These are phyloP conservation scores for Aspergillus spinulosporus DNA, from an alignment of 2,329 filamentous ascomycete species.

Conservation along the genomic window DNA sequence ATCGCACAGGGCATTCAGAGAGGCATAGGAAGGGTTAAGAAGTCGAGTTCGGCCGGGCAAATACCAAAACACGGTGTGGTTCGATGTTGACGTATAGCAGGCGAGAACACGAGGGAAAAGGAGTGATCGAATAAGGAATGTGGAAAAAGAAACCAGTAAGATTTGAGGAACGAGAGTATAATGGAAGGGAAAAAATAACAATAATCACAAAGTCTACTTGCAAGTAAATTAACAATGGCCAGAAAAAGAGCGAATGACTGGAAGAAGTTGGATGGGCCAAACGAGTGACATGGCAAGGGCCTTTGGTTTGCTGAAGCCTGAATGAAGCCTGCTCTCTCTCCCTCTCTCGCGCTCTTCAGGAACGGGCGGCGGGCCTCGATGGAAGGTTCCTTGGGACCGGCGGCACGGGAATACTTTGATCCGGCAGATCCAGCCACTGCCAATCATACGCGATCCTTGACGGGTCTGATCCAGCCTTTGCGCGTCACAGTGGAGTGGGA, in stretches of 20 bases:
- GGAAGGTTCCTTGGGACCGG: slow-evolving; percentile 3
- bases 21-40: slow-evolving; percentile 13
- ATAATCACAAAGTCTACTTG: slow-evolving; percentile 15
- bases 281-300: slow-evolving; percentile 30
- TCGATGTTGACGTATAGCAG: slow-evolving; percentile 15
- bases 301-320: slow-evolving; percentile 13
- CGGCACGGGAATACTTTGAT: slow-evolving; percentile 3
- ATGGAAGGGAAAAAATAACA: slow-evolving; percentile 12
- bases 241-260: slow-evolving; percentile 35
- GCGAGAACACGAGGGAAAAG: slow-evolving; percentile 21
- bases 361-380: slow-evolving; percentile 5
- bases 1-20: slow-evolving; percentile 15
- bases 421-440: slow-evolving; percentile 1
- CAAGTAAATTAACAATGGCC: slow-evolving; percentile 16
- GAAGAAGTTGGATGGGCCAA: slow-evolving; percentile 26
- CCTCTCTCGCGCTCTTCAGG: not conserved
- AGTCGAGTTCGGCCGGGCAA: slow-evolving; percentile 13
- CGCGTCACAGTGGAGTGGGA: slow-evolving; percentile 4
- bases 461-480: not conserved
- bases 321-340: not conserved
- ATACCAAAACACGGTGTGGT: slow-evolving; percentile 14
- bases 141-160: slow-evolving; percentile 20
- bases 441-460: slow-evolving; percentile 1
- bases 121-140: slow-evolving; percentile 23
- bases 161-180: slow-evolving; percentile 15